Evolutionary conservation across 176 grass and related monocot genomes (phyloP), one percentile per base, ranked within the genome.

Genomic region (Melocanna baccifera): DNA sequence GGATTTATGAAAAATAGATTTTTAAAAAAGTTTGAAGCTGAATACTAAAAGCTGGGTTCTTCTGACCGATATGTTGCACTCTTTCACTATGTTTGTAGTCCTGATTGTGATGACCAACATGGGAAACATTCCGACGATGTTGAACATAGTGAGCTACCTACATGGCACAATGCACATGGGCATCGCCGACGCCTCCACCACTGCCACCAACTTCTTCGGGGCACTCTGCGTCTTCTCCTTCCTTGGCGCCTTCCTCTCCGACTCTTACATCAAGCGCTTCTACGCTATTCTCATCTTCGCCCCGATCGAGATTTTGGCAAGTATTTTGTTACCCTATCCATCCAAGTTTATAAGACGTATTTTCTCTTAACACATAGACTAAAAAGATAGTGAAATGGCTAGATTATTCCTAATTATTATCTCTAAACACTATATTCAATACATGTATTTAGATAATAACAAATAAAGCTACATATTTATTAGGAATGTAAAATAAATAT

Each of bases 91-190:
- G 4, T 0, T 66, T 41, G 52, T 67, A 95, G 90, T 89, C 26
- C 48, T 89, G 2, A 77, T 92, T 9, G 80, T 86, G 80, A 64
- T 85, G 75, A 39, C 76, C 11, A 91, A 82, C 26, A 51, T 86
- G 3, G 90, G 73, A 1, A 89, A 83, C n/a, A 68, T 96, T 4
- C 74, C 90, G 9, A 89, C 67, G 12, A 11, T 89, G 1, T 16
- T 95, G 51, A 95, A 95, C 86, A 29, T 95, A 12, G 88, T 89
- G 66, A 80, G 48, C 22, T 93, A 91, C 71, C n/a, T 96, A 2
- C 67, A 77, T 67, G 91, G 91, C n/a, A 96, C 41, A 11, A 89
- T 96, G 94, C 88, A 96, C 20, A 90, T 87, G 83, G 86, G 77
- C 46, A 39, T 95, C 23, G 74, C 76, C 1, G 77, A 69, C 3